phyloP scores from a whole-genome alignment of 371 early-diverging fungal genomes.

The Rhizopus delemar region DNA sequence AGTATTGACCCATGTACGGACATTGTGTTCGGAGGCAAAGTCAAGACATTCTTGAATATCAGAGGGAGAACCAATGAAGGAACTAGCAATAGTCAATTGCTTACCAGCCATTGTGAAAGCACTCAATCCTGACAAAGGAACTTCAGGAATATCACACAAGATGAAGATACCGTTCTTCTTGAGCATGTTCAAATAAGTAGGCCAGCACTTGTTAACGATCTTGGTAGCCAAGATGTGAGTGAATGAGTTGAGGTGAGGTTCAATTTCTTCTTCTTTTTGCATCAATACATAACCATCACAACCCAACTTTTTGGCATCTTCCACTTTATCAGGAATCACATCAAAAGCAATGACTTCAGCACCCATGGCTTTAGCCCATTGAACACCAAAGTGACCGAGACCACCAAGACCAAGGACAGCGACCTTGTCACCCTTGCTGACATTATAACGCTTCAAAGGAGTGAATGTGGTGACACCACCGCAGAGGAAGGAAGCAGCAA shows the following conservation, averaged over 20 bases:
- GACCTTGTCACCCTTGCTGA: conserved; percentile 55
- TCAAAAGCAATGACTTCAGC: conserved; percentile 73
- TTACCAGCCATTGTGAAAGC: conserved; percentile 39
- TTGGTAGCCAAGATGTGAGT: conserved; percentile 46
- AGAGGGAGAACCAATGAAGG: conserved; percentile 63
- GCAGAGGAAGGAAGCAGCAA: conserved; percentile 55
- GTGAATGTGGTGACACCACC: conserved; percentile 51
- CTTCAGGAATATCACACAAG: conserved; percentile 66
- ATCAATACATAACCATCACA: conserved; percentile 53
- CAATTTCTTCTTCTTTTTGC: conserved; percentile 13
- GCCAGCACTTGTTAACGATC: conserved; percentile 36
- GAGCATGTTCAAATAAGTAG: conserved; percentile 35
- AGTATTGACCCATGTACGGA: conserved; percentile 67
- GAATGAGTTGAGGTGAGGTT: conserved; percentile 19
- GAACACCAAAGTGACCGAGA: conserved; percentile 68
- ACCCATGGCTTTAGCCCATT: conserved; percentile 61
- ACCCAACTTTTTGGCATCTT: conserved; percentile 67
- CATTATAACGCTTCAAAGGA: conserved; percentile 51
- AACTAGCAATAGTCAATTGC: conserved; percentile 60
- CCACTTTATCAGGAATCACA: conserved; percentile 59
- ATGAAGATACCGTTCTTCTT: conserved; percentile 48
- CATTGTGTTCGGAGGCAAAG: conserved; percentile 64
- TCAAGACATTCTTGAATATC: conserved; percentile 63
- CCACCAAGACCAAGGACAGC: conserved; percentile 78
- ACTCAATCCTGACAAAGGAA: conserved; percentile 36